Evolutionary conservation across 495 filamentous ascomycete species (phyloP).

Genomic region (Geoglossum glabrum): DNA sequence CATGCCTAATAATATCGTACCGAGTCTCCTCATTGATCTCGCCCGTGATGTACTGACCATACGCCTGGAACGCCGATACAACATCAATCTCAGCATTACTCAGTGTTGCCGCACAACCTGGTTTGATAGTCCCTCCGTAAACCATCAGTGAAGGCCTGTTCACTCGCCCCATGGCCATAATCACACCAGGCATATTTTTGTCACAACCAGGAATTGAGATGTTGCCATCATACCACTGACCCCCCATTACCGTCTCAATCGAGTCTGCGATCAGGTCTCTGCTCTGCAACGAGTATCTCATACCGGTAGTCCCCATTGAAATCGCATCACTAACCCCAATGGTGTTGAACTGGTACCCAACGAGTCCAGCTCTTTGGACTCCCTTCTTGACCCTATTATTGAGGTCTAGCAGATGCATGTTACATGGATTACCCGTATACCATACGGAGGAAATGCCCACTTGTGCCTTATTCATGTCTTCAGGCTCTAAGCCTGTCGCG

Average conservation of each 20-base stretch:
- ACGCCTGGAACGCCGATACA: slow-evolving; percentile 92
- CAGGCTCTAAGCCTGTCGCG: slow-evolving; percentile 65
- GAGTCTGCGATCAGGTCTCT: slow-evolving; percentile 92
- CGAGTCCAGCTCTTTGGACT: slow-evolving; percentile 57
- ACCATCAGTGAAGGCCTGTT: slow-evolving; percentile 93
- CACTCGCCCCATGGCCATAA: slow-evolving; percentile 93
- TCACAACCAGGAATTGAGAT: slow-evolving; percentile 97
- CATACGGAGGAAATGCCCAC: slow-evolving; percentile 87
- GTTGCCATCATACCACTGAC: slow-evolving; percentile 98
- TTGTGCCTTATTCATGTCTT: slow-evolving; percentile 84
- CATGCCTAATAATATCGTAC: slow-evolving; percentile 86
- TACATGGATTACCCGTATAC: slow-evolving; percentile 93
- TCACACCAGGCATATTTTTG: slow-evolving; percentile 98
- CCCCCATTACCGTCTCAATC: slow-evolving; percentile 96
- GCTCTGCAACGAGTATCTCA: slow-evolving; percentile 88
- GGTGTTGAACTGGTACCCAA: slow-evolving; percentile 92
- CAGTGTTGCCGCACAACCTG: slow-evolving; percentile 56
- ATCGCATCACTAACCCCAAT: slow-evolving; percentile 81
- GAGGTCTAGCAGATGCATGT: slow-evolving; percentile 91
- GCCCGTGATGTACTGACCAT: slow-evolving; percentile 82
- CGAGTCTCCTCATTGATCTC: slow-evolving; percentile 80
- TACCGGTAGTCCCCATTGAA: slow-evolving; percentile 66
- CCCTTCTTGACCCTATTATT: slow-evolving; percentile 67
- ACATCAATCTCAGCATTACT: slow-evolving; percentile 73
- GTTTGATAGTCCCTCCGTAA: slow-evolving; percentile 87